Base-by-base conservation (phyloP, 2,329 filamentous ascomycete genomes). In the Aspergillus ibericus region DNA sequence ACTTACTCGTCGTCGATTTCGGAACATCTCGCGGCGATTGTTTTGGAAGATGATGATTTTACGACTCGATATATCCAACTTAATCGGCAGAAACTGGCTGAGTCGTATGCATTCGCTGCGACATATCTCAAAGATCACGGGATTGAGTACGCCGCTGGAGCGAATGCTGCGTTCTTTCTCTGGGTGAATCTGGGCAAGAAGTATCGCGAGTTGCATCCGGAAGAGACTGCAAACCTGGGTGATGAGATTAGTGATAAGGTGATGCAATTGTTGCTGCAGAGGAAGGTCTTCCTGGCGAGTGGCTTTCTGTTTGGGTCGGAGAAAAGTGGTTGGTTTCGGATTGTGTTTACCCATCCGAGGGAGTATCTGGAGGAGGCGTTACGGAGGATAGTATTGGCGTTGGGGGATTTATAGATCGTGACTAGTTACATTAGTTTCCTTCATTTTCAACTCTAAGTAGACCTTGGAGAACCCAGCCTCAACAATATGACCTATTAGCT, bases 131-230 rank as follows among this genome's bases (percentile, higher is more conserved):
- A 68, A 8, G 67, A 72, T 2, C 70, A 80, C 7, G 75, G 77
- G 1, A 77, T 86, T 3, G 68, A 74, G 13, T 83, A 83, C 61
- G 73, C 78, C 0, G 68, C 75, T 0, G 81, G 81, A 0, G 75
- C 72, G 4, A 85, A 85, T 60, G 83, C 83, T 0, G 83, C 81
- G 0, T 85, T 86, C 64, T 87, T 86, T 64, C 61, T 86, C 2
- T 86, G 80, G 76, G 68, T 83, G 2, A 77, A 86, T 65, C 64
- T 87, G 1, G 72, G 72, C 0, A 70, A 71, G 65, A 67, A 48
- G 15, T 74, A 70, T 58, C 61, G 51, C 5, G 61, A 69, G 22
- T 29, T 49, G 5, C 68, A 71, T 22, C 64, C 68, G 0, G 61
- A 57, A 3, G 47, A 59, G 0, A 27, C 1, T 15, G 32, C 6